A percentile compares a stretch with the other conserved stretches of the same genome.
These are phyloP conservation scores for Pulveroboletus sp. DNA, from an alignment of 768 basidiomycete species.

Conservation along the genomic window DNA sequence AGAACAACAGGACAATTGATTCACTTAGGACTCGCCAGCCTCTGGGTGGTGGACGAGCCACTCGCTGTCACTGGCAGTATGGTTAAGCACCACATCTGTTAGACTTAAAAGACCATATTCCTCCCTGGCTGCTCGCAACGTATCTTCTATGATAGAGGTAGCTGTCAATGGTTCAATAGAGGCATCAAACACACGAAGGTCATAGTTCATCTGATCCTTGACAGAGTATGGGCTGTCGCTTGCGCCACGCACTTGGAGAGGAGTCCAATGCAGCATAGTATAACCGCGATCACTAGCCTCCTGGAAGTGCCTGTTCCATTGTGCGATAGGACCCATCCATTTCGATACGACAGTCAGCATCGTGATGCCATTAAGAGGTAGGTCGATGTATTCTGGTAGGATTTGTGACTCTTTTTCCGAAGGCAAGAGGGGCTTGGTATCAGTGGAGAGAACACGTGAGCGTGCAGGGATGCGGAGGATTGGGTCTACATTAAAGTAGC, in stretches of 20 bases:
- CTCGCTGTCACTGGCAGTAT: slow-evolving; percentile 89
- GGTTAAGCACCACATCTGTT: slow-evolving; percentile 96
- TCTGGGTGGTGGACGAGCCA: slow-evolving; percentile 95
- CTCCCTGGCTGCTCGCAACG: slow-evolving; percentile 66
- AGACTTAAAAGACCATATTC: slow-evolving; percentile 85
- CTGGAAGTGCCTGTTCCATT: slow-evolving; percentile 76
- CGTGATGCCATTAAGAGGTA: slow-evolving; percentile 84
- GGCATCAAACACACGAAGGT: slow-evolving; percentile 61
- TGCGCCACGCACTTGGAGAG: slow-evolving; percentile 85
- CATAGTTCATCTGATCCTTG: slow-evolving; percentile 79
- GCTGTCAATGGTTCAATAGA: slow-evolving; percentile 46
- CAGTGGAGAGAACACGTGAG: slow-evolving; percentile 61
- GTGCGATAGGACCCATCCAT: slow-evolving; percentile 87
- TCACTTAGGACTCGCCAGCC: slow-evolving; percentile 57
- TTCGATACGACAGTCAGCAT: slow-evolving; percentile 92
- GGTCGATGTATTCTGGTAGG: slow-evolving; percentile 48
- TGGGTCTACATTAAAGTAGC: slow-evolving; percentile 97
- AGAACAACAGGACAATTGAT: not conserved
- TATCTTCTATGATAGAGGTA: slow-evolving; percentile 52
- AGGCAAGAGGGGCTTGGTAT: slow-evolving; percentile 48
- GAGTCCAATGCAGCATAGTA: slow-evolving; percentile 97
- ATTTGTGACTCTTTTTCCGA: slow-evolving; percentile 49
- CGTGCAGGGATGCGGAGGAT: slow-evolving; percentile 73
- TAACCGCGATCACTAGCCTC: slow-evolving; percentile 89
- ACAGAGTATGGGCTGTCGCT: slow-evolving; percentile 94